Evolutionary conservation across 139 green algal species (phyloP).

Genomic region (Chlorella sp.): DNA sequence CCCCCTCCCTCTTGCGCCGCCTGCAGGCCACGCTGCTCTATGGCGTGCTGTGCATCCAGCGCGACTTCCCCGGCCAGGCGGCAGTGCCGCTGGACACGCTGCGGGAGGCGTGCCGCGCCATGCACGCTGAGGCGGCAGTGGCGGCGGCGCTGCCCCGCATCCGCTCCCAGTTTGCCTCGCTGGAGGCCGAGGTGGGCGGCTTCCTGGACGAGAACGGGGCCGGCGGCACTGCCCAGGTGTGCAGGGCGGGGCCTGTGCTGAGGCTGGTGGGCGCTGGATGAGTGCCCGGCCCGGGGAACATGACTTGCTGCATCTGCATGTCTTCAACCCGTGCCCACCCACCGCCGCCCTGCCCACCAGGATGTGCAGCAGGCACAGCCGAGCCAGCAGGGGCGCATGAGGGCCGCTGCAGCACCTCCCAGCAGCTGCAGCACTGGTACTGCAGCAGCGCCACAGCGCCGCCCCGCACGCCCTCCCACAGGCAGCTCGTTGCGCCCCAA

Average conservation of each 20-base stretch:
- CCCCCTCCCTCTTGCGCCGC: too few species aligned
- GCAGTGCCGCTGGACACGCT: not conserved
- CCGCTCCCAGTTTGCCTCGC: conserved; percentile 17
- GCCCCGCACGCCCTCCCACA: not conserved
- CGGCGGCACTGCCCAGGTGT: not conserved
- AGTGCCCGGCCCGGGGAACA: not conserved
- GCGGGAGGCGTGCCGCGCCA: not conserved
- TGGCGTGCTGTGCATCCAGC: conserved; percentile 26
- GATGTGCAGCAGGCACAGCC: not conserved
- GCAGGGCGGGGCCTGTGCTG: not conserved
- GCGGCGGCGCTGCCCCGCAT: conserved; percentile 15
- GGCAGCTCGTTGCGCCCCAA: not conserved
- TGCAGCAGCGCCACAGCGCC: not conserved
- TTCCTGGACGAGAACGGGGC: conserved; percentile 12
- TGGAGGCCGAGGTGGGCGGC: conserved; percentile 26
- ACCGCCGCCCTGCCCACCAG: not conserved
- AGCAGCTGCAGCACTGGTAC: not conserved
- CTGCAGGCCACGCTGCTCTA: conserved; percentile 23
- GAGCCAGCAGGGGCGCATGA: not conserved
- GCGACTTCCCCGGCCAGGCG: conserved; percentile 23
- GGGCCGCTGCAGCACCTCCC: not conserved
- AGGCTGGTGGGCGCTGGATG: too few species aligned
- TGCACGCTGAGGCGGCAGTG: conserved; percentile 25
- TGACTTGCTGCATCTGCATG: not conserved
- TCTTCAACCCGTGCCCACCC: not conserved